phyloP scores from a whole-genome alignment of 768 basidiomycete species.

The Boletus rex-veris region DNA sequence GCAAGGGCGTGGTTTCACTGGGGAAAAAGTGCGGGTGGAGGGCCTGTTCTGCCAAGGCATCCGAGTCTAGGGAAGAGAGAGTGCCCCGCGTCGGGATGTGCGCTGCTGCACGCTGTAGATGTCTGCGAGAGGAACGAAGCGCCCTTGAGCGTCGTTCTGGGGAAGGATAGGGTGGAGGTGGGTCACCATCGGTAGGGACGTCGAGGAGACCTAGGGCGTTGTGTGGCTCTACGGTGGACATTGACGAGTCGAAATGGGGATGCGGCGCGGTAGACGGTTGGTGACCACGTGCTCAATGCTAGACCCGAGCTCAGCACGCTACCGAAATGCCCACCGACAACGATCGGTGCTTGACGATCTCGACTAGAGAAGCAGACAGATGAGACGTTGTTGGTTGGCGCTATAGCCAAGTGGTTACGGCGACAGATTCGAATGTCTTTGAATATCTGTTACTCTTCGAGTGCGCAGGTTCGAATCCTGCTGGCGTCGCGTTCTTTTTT shows the following conservation, averaged over 20 bases:
- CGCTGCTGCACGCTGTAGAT: constrained; percentile 30
- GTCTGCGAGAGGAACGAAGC: constrained; percentile 28
- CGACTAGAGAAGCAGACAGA: too few species aligned
- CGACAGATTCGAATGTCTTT: constrained; percentile 59
- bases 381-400: constrained; percentile 19
- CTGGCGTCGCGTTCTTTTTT: constrained; percentile 47
- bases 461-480: constrained; percentile 70
- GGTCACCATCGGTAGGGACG: constrained; percentile 38
- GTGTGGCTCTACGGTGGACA: constrained; percentile 10
- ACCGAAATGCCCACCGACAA: too few species aligned
- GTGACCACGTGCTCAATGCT: not conserved
- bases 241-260: not conserved
- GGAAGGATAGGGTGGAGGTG: constrained; percentile 70
- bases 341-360: too few species aligned
- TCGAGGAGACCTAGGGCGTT: constrained; percentile 11
- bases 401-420: constrained; percentile 79
- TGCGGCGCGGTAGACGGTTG: too few species aligned
- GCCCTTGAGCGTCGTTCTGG: constrained; percentile 41
- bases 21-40: constrained; percentile 23
- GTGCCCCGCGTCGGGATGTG: constrained; percentile 28
- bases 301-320: not conserved
- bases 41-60: constrained; percentile 34
- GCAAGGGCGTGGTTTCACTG: constrained; percentile 49
- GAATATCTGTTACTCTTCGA: constrained; percentile 59
- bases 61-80: constrained; percentile 34